Evolutionary conservation across 208 protist genomes (phyloP).

Genomic region (Blastocrithidia nonstop): DNA sequence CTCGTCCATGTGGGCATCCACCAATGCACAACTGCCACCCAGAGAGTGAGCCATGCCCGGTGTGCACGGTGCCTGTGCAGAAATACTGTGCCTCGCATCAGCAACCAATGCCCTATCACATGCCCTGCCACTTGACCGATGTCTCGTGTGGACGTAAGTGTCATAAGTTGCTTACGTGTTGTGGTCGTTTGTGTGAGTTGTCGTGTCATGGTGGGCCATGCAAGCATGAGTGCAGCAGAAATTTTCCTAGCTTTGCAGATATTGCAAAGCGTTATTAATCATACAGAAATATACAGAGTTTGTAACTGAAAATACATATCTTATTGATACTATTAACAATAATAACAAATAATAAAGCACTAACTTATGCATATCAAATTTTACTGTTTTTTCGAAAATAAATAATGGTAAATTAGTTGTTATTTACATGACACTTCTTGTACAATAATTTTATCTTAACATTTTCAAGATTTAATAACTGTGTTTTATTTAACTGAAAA

Average conservation of each 20-base stretch:
- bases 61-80: slow-evolving; percentile 64
- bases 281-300: not conserved
- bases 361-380: too few species aligned
- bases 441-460: too few species aligned
- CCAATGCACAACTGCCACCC: slow-evolving; percentile 70
- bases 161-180: slow-evolving; percentile 58
- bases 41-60: slow-evolving; percentile 39
- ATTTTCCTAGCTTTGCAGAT: slow-evolving; percentile 20
- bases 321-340: not conserved
- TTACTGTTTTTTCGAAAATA: too few species aligned
- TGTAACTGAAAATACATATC: not conserved
- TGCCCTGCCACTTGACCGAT: slow-evolving; percentile 38
- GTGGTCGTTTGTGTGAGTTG: slow-evolving; percentile 40
- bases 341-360: not conserved
- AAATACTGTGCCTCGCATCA: slow-evolving; percentile 73
- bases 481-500: too few species aligned
- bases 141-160: slow-evolving; percentile 66
- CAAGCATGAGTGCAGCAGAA: slow-evolving; percentile 33
- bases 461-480: too few species aligned
- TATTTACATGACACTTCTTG: too few species aligned
- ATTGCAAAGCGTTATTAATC: slow-evolving; percentile 3
- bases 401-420: too few species aligned
- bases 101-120: slow-evolving; percentile 40
- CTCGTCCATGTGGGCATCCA: slow-evolving; percentile 74
- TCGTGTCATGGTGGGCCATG: slow-evolving; percentile 65